Evolutionary conservation across 2,329 filamentous ascomycete genomes (phyloP).

Genomic region (Claviceps sp.): DNA sequence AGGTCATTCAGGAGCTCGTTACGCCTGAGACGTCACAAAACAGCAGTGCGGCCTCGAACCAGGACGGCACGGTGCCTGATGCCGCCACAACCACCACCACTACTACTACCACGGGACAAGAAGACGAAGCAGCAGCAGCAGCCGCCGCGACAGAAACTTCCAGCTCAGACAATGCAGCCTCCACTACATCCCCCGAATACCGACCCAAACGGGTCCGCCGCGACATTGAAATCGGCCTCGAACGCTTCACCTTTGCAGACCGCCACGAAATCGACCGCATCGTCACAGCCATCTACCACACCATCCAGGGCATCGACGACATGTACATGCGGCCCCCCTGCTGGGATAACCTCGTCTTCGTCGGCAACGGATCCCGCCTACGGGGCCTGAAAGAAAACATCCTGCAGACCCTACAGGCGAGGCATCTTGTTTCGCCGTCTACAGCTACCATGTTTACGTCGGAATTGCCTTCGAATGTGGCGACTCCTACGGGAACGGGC

Average conservation of each 20-base stretch:
- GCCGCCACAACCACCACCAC: not conserved
- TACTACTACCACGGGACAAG: not conserved
- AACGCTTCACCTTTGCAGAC: constrained; percentile 57
- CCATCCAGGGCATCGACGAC: constrained; percentile 71
- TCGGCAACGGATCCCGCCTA: constrained; percentile 67
- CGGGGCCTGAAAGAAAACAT: constrained; percentile 82
- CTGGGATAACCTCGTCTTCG: constrained; percentile 86
- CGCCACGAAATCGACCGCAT: constrained; percentile 70
- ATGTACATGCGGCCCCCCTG: constrained; percentile 71
- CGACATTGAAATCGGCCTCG: constrained; percentile 64
- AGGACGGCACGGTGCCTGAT: not conserved
- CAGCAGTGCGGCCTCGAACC: not conserved
- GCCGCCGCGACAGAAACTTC: not conserved
- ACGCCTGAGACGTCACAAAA: constrained; percentile 21
- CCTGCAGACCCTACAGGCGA: constrained; percentile 61
- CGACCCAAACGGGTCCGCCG: constrained; percentile 44
- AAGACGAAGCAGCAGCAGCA: constrained; percentile 5
- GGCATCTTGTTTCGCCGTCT: constrained; percentile 82
- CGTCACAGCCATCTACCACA: constrained; percentile 68
- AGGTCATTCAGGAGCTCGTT: constrained; percentile 44
- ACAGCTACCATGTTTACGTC: constrained; percentile 95
- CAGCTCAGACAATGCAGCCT: constrained; percentile 6
- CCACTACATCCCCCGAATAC: constrained; percentile 26
- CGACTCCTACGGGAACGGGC: constrained; percentile 80
- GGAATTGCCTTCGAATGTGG: constrained; percentile 86